Conservation (phyloP, 495 filamentous ascomycete genomes). For the Sphaerosporella brunnea region DNA sequence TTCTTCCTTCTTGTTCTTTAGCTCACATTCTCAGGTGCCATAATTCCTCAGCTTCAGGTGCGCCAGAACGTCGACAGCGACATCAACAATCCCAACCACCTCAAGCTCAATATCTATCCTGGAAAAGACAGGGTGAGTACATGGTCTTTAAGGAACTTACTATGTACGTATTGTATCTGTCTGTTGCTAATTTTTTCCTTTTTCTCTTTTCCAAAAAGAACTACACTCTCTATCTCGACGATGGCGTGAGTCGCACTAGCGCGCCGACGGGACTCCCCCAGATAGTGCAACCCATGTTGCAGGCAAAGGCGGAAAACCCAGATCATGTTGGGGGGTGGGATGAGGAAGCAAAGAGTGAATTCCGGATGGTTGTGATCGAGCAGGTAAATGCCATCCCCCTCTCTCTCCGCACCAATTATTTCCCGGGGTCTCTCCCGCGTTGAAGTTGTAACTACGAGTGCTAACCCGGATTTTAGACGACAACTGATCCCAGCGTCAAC, state of each 20-base stretch:
- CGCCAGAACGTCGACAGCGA: conserved; percentile 6
- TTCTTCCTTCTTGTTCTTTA: too few species aligned
- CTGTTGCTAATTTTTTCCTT: background rate
- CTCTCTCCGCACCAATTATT: background rate
- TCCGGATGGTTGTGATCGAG: background rate
- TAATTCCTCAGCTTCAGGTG: conserved; percentile 22
- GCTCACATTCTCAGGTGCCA: conserved; percentile 20
- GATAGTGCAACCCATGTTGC: background rate
- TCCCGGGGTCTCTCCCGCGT: too few species aligned
- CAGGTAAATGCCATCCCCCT: background rate
- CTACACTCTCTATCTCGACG: conserved; percentile 19
- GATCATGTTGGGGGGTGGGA: background rate
- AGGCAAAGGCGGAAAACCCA: conserved; percentile 4
- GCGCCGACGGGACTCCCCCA: conserved; percentile 12
- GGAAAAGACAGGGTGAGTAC: conserved; percentile 11
- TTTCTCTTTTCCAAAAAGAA: conserved; percentile 3
- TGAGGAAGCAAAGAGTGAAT: background rate
- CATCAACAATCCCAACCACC: conserved; percentile 10
- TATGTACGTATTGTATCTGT: too few species aligned
- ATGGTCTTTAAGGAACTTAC: too few species aligned
- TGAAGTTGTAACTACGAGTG: too few species aligned
- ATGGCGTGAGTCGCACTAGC: conserved; percentile 12
- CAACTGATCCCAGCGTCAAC: too few species aligned
- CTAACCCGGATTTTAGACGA: too few species aligned
- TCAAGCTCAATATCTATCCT: conserved; percentile 22